Evolutionary conservation across 2,329 filamentous ascomycete genomes (phyloP), one percentile per base, ranked within the genome.

Genomic region (Daldinia sp.): DNA sequence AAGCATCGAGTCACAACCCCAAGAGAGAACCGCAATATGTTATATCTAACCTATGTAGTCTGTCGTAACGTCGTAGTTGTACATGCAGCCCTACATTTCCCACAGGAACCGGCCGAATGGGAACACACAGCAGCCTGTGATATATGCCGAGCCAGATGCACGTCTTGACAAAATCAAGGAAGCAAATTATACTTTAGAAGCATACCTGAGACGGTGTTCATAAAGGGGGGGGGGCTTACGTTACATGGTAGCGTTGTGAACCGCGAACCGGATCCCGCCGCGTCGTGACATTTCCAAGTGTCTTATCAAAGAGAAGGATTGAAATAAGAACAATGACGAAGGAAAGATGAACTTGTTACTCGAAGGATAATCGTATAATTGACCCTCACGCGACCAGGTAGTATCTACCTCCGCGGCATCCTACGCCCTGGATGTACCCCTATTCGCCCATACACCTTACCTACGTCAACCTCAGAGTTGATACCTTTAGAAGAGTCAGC

Each of bases 71-170:
- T 51, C 46, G 46, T 51, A 51, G 33, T 15, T 51, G 26, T 51
- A 51, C 46, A 51, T 51, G 46, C 46, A 51, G 46, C 46, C 46
- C 26, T 51, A 51, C 26, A 51, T 51, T 23, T 30, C 13, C 46
- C 26, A 50, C 26, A 30, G 10, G 13, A 51, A 18, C 9, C 13
- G 15, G 13, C 6, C 26, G 15, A 51, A 51, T 51, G 13, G 41
- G 46, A 33, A 51, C 15, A 33, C 28, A 6, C 7, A 13, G 35
- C 35, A 13, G 35, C 35, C 35, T 10, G 35, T 15, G 35, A 39
- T 39, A 39, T 15, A 15, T 33, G 26, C 33, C 15, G 15, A 33
- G 6, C 13, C 7, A 30, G 2, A n/a, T 28, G 13, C 15, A n/a
- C 15, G 26, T 50, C 46, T 30, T 7, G 7, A 33, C 13, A 33